phyloP scores from a whole-genome alignment of 1,284 basidiomycete genomes.

The Sphaerobolus stellatus region DNA sequence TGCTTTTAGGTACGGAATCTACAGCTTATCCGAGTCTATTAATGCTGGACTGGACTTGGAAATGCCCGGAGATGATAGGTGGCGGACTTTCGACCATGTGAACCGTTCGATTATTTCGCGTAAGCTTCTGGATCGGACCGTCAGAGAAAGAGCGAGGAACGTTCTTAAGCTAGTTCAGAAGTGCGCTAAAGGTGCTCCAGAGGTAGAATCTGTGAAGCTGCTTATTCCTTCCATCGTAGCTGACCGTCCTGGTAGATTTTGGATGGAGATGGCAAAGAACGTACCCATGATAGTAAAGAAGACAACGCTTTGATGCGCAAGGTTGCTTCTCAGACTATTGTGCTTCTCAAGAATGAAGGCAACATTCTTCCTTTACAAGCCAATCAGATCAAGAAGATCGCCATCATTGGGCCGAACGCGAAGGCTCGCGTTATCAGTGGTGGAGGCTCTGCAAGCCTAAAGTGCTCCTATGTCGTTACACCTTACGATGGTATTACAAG shows the following conservation, averaged over 20 bases:
- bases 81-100: conserved; percentile 57
- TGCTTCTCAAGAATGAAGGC: conserved; percentile 68
- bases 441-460: conserved; percentile 50
- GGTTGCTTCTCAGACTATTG: conserved; percentile 62
- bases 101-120: conserved; percentile 55
- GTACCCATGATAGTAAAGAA: conserved; percentile 56
- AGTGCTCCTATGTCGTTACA: conserved; percentile 46
- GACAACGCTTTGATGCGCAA: conserved; percentile 54
- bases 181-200: conserved; percentile 55
- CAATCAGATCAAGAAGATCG: conserved; percentile 36
- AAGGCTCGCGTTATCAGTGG: conserved; percentile 48
- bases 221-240: no score
- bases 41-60: conserved; percentile 70
- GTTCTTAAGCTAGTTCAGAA: conserved; percentile 44
- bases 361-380: conserved; percentile 42
- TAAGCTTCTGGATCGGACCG: conserved; percentile 50
- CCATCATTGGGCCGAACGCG: conserved; percentile 47
- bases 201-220: conserved; percentile 63
- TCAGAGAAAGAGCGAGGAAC: conserved; percentile 56
- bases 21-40: conserved; percentile 55
- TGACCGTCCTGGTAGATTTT: no score
- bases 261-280: conserved; percentile 64
- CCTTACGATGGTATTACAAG: conserved; percentile 58
- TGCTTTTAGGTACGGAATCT: conserved; percentile 55
- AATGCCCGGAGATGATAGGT: conserved; percentile 67